Evolutionary conservation across 495 filamentous ascomycete species (phyloP), one percentile per base, ranked within the genome.

Genomic region (Daldinia loculata): DNA sequence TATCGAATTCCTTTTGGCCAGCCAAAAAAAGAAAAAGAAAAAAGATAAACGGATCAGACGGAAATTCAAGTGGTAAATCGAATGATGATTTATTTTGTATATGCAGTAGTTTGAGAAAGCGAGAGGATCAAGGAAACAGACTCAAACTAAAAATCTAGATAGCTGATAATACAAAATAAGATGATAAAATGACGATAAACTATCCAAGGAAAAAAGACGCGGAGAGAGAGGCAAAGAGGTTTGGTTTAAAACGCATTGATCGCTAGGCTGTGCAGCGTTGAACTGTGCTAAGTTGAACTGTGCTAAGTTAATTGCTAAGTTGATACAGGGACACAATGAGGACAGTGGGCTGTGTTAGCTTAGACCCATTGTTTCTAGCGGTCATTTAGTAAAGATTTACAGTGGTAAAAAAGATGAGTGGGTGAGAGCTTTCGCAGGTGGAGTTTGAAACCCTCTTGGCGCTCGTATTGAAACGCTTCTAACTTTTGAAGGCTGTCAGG

Each of bases 381-480:
- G 30, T 48, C 17, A 29, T 69, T 55, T 12, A 56, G 66, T 24
- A 69, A 73, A 8, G 70, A 73, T 69, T 48, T 60, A 38, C 70
- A 38, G 56, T 27, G 51, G 38, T n/a, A 14, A 58, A 50, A 26
- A 48, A 61, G 61, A 27, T 73, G 61, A 73, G 66, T 66, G 61
- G 66, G 41, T 17, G 38, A 50, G 22, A 39, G 14, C 8, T 41
- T 19, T 66, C 9, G 3, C 11, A 19, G 27, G 56, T 59, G 66
- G 62, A 52, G 56, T 34, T 30, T 26, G 52, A 73, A 56, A 66
- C 61, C 3, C 26, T 26, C 66, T 73, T 69, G 70, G 70, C 70
- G 52, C 56, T 73, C 70, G 70, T 73, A 73, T 73, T 73, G 70
- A 73, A 66, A 73, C 70, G 32, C 50, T 51, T 52, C 63, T 67